Evolutionary conservation across 2,329 filamentous ascomycete species (phyloP).

Genomic region (Drechslerella dactyloides): DNA sequence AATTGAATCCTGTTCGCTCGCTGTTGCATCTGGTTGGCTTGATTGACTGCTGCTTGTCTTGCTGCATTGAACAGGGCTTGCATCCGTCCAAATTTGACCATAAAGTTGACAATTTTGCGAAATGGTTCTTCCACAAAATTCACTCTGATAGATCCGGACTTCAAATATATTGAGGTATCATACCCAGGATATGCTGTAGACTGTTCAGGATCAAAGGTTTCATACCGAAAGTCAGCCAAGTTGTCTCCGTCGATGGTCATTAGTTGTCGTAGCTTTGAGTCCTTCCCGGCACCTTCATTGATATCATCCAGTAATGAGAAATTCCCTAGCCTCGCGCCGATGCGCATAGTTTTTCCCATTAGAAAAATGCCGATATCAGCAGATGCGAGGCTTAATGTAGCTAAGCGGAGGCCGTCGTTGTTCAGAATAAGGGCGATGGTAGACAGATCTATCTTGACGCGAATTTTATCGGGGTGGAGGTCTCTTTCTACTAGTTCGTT

Average conservation of each 20-base stretch:
- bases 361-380: slow-evolving; percentile 91
- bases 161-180: slow-evolving; percentile 86
- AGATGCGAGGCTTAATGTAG: slow-evolving; percentile 88
- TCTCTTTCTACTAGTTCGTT: slow-evolving; percentile 56
- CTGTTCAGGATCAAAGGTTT: slow-evolving; percentile 83
- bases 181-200: slow-evolving; percentile 83
- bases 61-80: slow-evolving; percentile 98
- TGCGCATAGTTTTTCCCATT: slow-evolving; percentile 81
- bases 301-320: slow-evolving; percentile 90
- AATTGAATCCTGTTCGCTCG: slow-evolving; percentile 90
- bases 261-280: slow-evolving; percentile 81
- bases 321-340: slow-evolving; percentile 85
- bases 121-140: slow-evolving; percentile 98
- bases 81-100: slow-evolving; percentile 99
- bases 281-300: slow-evolving; percentile 82
- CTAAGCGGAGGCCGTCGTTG: slow-evolving; percentile 93
- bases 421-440: slow-evolving; percentile 94
- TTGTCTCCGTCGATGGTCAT: slow-evolving; percentile 96
- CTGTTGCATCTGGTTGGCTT: slow-evolving; percentile 91
- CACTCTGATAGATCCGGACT: slow-evolving; percentile 92
- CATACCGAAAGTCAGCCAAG: slow-evolving; percentile 94
- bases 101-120: slow-evolving; percentile 95
- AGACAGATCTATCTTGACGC: slow-evolving; percentile 91
- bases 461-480: slow-evolving; percentile 72
- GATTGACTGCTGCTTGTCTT: slow-evolving; percentile 88